Evolutionary conservation across 1,139 yeast genomes (phyloP), one percentile per base, ranked within the genome.

Genomic region (Blastobotrys buckinghamii): DNA sequence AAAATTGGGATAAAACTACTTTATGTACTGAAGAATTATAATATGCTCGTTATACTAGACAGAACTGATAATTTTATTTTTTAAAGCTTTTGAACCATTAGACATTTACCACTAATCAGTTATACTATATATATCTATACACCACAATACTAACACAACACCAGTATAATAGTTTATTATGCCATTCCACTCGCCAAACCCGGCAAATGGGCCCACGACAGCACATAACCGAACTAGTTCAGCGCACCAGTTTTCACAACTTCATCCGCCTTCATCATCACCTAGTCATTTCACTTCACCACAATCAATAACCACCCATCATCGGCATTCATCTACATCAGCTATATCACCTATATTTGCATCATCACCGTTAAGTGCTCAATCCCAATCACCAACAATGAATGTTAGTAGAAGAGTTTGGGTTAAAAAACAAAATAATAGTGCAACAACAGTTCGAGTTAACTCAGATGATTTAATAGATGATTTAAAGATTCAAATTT

Each of bases 361-460:
- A 24, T 19, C 12, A n/a, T 12, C 20, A n/a, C 9, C 33, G 26
- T 16, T 5, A 6, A 19, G 24, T 22, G 29, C 9, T 16, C 10
- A 27, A 17, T 5, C 24, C 8, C 12, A n/a, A n/a, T n/a, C n/a
- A n/a, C n/a, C n/a, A n/a, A n/a, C 33, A 32, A 8, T 2, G 3
- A 13, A 15, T 34, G 7, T 22, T 5, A 37, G n/a, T 16, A 55
- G 66, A 7, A 56, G 94, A 49, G 75, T 84, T 0, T 85, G 95
- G 95, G 81, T 85, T 9, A 75, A 70, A 50, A 69, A 79, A 42
- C 16, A 15, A 5, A 72, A 73, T 33, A 79, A 82, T 2, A 74
- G 77, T 0, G 84, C 95, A 5, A 86, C 95, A 0, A 79, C 94
- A 1, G 68, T 86, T 3, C 61, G 71, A 48, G 81, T 83, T 1